These are phyloP conservation scores for Colletotrichum agaves DNA, from an alignment of 2,329 filamentous ascomycete genomes.

Conservation along the genomic window DNA sequence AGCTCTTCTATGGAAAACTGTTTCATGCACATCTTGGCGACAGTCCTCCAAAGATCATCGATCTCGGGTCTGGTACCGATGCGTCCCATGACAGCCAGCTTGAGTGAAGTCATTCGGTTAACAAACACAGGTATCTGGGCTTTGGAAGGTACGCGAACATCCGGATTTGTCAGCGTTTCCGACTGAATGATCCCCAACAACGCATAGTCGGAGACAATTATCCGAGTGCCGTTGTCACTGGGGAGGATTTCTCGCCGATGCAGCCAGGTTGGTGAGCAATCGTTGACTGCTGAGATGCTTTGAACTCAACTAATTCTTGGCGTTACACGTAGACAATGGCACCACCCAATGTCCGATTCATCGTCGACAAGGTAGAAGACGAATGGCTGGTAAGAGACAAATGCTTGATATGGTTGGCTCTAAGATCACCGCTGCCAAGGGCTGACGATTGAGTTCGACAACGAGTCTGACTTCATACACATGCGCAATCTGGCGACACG, in stretches of 20 bases:
- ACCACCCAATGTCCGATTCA: not conserved
- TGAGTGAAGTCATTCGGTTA: not conserved
- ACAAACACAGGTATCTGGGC: not conserved
- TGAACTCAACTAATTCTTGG: not conserved
- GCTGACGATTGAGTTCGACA: not conserved
- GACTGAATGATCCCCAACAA: not conserved
- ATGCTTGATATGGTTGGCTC: no score
- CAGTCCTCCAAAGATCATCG: not conserved
- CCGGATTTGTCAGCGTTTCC: not conserved
- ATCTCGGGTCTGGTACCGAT: not conserved
- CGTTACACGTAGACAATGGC: not conserved
- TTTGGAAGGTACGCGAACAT: not conserved
- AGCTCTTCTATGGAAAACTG: constrained; percentile 47
- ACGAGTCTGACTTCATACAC: not conserved
- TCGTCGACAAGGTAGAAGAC: not conserved
- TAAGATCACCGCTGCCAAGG: no score
- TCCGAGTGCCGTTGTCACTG: not conserved
- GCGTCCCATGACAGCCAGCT: no score
- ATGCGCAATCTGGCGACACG: not conserved
- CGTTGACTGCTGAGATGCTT: no score
- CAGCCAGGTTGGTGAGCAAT: not conserved
- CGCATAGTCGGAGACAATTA: not conserved
- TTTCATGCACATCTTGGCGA: not conserved
- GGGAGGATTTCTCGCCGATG: not conserved
- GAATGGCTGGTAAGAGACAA: not conserved